Conservation (phyloP, 2,329 filamentous ascomycete genomes). For the Anisogramma anomala region DNA sequence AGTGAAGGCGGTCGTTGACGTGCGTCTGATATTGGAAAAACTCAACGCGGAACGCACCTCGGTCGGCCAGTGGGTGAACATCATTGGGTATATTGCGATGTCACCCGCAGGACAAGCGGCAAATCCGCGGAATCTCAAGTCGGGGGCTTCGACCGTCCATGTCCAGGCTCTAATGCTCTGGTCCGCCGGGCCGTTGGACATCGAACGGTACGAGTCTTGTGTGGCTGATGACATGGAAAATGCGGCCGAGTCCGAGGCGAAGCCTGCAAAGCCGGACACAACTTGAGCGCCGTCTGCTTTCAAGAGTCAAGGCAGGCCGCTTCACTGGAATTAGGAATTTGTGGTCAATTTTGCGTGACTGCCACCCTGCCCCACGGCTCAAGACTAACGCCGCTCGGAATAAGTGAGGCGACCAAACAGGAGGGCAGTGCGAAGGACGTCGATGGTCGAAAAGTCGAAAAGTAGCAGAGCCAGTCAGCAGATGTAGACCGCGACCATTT, state of each 20-base stretch:
- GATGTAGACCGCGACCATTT: not conserved
- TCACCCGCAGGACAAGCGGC: slow-evolving; percentile 9
- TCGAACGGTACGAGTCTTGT: slow-evolving; percentile 59
- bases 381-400: not conserved
- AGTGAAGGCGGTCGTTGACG: slow-evolving; percentile 51
- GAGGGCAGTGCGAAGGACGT: not conserved
- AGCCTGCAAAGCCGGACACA: not conserved
- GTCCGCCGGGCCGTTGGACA: slow-evolving; percentile 59
- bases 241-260: not conserved
- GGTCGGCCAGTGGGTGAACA: slow-evolving; percentile 77
- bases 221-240: slow-evolving; percentile 28
- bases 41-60: slow-evolving; percentile 52
- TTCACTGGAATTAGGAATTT: not conserved
- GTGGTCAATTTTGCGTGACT: not conserved
- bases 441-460: not conserved
- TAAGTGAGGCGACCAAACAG: not conserved
- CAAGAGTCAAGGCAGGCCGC: not conserved
- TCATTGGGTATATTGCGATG: slow-evolving; percentile 64
- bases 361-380: not conserved
- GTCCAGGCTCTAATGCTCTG: slow-evolving; percentile 72
- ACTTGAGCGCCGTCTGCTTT: not conserved
- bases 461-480: not conserved
- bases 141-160: slow-evolving; percentile 21
- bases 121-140: slow-evolving; percentile 7
- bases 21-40: slow-evolving; percentile 57